A percentile compares a stretch with the other conserved stretches of the same genome.
Conservation (phyloP, 305 asterid genomes). For the Solanum hybrid region DNA sequence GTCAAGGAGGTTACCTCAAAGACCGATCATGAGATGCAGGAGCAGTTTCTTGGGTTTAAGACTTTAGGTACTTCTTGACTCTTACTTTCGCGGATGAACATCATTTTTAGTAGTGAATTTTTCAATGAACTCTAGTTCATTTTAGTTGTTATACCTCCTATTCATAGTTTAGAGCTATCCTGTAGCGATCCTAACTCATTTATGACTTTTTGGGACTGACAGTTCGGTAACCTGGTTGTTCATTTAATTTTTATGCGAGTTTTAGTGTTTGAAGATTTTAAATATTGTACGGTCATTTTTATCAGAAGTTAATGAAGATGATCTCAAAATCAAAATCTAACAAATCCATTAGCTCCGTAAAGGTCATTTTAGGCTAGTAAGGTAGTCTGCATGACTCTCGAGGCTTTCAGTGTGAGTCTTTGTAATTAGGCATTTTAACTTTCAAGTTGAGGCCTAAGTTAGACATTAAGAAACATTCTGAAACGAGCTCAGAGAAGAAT, state of each 20-base stretch:
- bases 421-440: not conserved
- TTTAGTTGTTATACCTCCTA: not conserved
- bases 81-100: not conserved
- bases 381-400: not conserved
- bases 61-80: not conserved
- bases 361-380: not conserved
- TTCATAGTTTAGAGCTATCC: not conserved
- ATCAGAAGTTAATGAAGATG: no score
- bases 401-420: not conserved
- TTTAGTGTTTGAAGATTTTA: not conserved
- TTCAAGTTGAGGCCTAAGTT: not conserved
- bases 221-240: not conserved
- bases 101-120: not conserved
- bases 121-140: not conserved
- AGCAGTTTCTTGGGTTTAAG: not conserved
- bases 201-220: not conserved
- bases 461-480: not conserved
- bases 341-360: not conserved
- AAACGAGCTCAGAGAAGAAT: not conserved
- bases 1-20: not conserved
- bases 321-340: no score
- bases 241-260: not conserved
- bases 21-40: not conserved
- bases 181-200: not conserved
- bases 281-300: no score